These are phyloP conservation scores for Rhodotorula sp. DNA, from an alignment of 1,284 basidiomycete genomes.

Conservation along the genomic window DNA sequence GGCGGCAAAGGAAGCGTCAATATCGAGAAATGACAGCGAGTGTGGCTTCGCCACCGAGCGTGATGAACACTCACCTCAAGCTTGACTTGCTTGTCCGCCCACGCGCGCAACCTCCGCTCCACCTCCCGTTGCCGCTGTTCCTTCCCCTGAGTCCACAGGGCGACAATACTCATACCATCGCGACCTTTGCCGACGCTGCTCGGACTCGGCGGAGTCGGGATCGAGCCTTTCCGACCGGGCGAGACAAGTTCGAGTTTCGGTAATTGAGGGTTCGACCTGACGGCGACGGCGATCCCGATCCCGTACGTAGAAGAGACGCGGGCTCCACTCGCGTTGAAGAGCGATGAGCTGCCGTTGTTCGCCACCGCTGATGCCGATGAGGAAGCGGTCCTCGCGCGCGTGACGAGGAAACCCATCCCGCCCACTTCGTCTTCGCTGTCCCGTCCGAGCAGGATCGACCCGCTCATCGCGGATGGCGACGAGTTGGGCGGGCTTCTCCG, in stretches of 20 bases:
- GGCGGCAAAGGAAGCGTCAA: neutral
- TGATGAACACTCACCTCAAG: constrained; percentile 1
- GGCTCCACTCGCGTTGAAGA: neutral
- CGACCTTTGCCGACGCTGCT: constrained; percentile 32
- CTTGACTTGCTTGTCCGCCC: constrained; percentile 18
- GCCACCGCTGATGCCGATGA: constrained; percentile 3
- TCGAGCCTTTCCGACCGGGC: neutral
- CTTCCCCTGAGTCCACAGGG: constrained; percentile 39
- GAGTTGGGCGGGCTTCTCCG: neutral
- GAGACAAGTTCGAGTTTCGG: constrained; percentile 35
- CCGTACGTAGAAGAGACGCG: constrained; percentile 29
- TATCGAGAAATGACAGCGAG: no score
- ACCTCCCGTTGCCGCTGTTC: constrained; percentile 28
- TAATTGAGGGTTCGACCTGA: constrained; percentile 36
- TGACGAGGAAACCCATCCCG: constrained; percentile 39
- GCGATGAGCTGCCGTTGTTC: neutral
- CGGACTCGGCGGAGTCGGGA: constrained; percentile 28
- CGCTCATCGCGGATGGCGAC: neutral
- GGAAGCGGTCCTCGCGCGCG: constrained; percentile 16
- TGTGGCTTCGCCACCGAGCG: neutral
- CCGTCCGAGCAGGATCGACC: neutral
- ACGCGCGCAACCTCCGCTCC: constrained; percentile 15
- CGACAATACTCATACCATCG: constrained; percentile 41
- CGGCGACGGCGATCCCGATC: constrained; percentile 30
- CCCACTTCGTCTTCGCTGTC: constrained; percentile 27